Evolutionary conservation across 2,329 filamentous ascomycete species (phyloP).

Genomic region (Ophiostoma piceae): DNA sequence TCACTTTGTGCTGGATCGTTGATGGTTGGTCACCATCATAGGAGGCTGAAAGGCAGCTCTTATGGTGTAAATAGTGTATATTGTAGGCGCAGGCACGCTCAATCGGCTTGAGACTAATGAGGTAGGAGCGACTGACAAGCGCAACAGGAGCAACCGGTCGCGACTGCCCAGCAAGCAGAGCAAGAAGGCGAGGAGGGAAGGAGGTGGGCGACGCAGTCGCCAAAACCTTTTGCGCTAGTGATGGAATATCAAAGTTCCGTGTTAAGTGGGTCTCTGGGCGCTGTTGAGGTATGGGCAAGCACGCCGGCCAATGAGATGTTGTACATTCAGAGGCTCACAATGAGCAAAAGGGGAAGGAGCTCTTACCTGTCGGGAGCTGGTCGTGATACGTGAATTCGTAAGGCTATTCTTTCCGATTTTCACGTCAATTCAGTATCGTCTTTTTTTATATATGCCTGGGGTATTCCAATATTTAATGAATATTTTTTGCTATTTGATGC

Average conservation of each 20-base stretch:
- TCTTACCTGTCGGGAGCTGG: background rate
- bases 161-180: conserved; percentile 23
- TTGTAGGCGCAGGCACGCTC: background rate
- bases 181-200: conserved; percentile 24
- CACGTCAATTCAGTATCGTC: background rate
- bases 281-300: background rate
- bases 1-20: background rate
- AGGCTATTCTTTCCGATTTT: too few species aligned
- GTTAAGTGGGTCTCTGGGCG: background rate
- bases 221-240: conserved; percentile 37
- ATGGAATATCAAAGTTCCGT: conserved; percentile 30
- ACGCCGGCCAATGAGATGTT: conserved; percentile 17
- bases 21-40: background rate
- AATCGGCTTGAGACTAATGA: background rate
- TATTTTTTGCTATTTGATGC: too few species aligned
- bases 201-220: conserved; percentile 34
- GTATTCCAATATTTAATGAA: too few species aligned
- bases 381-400: background rate
- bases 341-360: background rate
- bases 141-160: background rate
- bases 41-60: background rate
- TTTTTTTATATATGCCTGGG: too few species aligned
- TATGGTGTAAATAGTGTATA: background rate
- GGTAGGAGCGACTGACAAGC: background rate
- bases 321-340: background rate